Base-by-base conservation (phyloP, 768 basidiomycete genomes). In the Mycena belliarum region DNA sequence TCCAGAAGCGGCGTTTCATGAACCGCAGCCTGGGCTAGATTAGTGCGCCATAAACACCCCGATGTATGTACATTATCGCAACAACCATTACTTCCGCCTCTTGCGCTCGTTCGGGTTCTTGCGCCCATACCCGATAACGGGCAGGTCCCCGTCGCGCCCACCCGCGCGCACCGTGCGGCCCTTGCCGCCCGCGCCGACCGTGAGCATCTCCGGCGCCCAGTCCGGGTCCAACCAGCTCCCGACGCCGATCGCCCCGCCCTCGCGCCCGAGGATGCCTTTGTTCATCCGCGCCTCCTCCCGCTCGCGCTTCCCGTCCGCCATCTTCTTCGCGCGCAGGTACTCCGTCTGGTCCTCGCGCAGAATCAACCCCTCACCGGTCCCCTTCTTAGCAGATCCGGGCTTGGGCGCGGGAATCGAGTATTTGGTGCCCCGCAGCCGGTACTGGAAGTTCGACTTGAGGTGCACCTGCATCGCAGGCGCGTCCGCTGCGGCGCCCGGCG, bases 1-100 rank as follows among this genome's bases (percentile, higher is more conserved):
- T 98, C 86, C 94, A 95, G 74, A 98, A 97, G 83, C 84, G 95
- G 69, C 85, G 92, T 24, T 94, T 94, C 83, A 94, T 94, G 92
- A 92, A 93, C 76, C 87, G 92, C 70, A 93, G 91, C 72, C 72
- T 93, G 70, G 87, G 85, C 57, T 81, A 82, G 68, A n/a, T n/a
- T 89, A 79, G 75, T 61, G 29, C 33, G 44, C 42, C 35, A 52
- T 55, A 46, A 45, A 33, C 45, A 54, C 28, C 45, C 40, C 47
- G 7, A 65, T n/a, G n/a, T n/a, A 46, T 66, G 65, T 65, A 60
- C 57, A 40, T 37, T 58, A 52, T 45, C 20, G 4, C 44, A 50
- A 29, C 37, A 6, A 15, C 26, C n/a, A 26, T 32, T 81, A 88
- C 73, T 77, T 84, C 62, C 77, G 79, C 71, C 80, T 81, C 66